phyloP scores from a whole-genome alignment of 768 basidiomycete species.

The Boletus eberwhitei region DNA sequence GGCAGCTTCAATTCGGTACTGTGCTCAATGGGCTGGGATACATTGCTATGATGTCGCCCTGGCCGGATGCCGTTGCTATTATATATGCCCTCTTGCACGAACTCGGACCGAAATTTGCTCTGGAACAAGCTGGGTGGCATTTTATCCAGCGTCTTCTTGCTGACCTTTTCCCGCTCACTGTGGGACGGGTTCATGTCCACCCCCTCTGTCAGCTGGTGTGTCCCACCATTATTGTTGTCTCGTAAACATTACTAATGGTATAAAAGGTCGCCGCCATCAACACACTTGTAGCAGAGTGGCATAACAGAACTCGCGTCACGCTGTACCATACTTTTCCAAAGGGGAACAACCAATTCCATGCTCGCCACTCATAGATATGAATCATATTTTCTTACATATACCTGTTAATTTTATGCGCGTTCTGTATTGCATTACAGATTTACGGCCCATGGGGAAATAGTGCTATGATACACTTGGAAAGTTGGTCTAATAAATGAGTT shows the following conservation, averaged over 20 bases:
- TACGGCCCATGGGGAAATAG: constrained; percentile 4
- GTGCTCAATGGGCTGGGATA: constrained; percentile 4
- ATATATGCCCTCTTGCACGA: constrained; percentile 13
- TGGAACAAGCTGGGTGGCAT: constrained; percentile 5
- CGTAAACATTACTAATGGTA: not conserved
- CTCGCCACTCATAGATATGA: constrained; percentile 1
- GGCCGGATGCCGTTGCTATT: constrained; percentile 16
- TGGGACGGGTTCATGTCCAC: not conserved
- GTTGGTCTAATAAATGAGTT: constrained; percentile 17
- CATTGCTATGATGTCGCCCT: constrained; percentile 15
- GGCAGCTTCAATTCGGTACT: constrained; percentile 6
- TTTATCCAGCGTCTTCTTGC: constrained; percentile 15
- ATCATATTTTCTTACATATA: not conserved
- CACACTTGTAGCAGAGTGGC: constrained; percentile 8
- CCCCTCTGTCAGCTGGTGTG: constrained; percentile 19
- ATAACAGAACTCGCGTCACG: not conserved
- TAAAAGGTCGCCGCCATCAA: constrained; percentile 15
- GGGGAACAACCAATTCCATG: not conserved
- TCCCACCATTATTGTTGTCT: not conserved
- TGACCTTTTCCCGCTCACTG: constrained; percentile 4
- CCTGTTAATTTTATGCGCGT: constrained; percentile 1
- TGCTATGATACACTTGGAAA: constrained; percentile 26
- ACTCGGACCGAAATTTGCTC: constrained; percentile 18
- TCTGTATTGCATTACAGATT: constrained; percentile 10
- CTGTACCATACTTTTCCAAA: constrained; percentile 5